Evolutionary conservation across 2,329 filamentous ascomycete genomes (phyloP).

Genomic region (Basipetospora chlamydospora): DNA sequence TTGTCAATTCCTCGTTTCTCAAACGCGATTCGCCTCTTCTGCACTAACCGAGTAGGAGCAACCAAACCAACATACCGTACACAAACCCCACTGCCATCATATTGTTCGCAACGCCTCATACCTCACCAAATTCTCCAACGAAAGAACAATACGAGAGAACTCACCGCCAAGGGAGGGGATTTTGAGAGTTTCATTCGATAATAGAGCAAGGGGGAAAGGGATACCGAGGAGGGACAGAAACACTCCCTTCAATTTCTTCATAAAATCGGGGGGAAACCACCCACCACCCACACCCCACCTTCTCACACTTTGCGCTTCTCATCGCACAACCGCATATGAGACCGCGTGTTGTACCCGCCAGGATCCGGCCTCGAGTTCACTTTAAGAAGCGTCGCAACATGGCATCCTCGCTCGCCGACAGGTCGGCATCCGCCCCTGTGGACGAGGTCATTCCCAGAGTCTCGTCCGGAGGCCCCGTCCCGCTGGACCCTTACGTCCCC

Average conservation of each 20-base stretch:
- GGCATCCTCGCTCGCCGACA: neutral
- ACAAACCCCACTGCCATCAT: too few species aligned
- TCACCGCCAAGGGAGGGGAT: too few species aligned
- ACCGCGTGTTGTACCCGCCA: neutral
- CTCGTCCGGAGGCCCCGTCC: neutral
- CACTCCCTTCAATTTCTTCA: neutral
- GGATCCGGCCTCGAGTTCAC: constrained; percentile 3
- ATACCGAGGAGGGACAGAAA: neutral
- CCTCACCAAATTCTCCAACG: too few species aligned
- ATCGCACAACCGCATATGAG: constrained; percentile 2
- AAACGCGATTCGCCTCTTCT: too few species aligned
- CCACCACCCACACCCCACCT: too few species aligned
- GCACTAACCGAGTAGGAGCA: too few species aligned
- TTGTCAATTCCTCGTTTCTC: too few species aligned
- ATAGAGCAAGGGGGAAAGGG: too few species aligned
- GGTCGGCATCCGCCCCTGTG: neutral
- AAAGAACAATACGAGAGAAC: too few species aligned
- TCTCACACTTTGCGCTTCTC: neutral
- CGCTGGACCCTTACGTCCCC: constrained; percentile 22
- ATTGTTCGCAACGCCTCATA: too few species aligned
- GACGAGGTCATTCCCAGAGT: neutral
- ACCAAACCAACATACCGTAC: too few species aligned
- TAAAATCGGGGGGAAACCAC: neutral
- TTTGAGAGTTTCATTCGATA: too few species aligned
- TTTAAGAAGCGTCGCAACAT: constrained; percentile 4